Conservation (phyloP, 164 flowering plant species). For the Magnolia changhungtana region DNA sequence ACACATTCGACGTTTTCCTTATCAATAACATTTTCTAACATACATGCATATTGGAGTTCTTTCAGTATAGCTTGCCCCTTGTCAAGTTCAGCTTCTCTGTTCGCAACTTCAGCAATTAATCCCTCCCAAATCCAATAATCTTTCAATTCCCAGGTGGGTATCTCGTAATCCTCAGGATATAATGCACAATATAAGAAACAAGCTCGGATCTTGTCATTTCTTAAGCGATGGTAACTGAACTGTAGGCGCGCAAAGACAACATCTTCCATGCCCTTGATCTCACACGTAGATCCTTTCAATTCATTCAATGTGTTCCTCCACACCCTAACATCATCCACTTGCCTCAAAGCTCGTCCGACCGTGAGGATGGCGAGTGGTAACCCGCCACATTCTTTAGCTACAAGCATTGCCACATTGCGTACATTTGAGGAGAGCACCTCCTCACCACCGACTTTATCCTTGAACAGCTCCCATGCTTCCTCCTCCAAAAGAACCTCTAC, state of each 20-base stretch:
- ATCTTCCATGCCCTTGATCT: slow-evolving; percentile 9
- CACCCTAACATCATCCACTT: background rate
- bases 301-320: slow-evolving; percentile 15
- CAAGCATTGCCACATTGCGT: slow-evolving; percentile 3
- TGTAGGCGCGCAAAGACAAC: slow-evolving; percentile 6
- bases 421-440: background rate
- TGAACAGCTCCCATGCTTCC: slow-evolving; percentile 13
- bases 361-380: slow-evolving; percentile 17
- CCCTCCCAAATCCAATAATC: slow-evolving; percentile 20
- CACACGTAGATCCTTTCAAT: slow-evolving; percentile 1
- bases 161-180: slow-evolving; percentile 15
- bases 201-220: background rate
- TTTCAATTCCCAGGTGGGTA: slow-evolving; percentile 12
- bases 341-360: slow-evolving; percentile 12
- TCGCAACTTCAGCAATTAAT: slow-evolving; percentile 13
- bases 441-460: slow-evolving; percentile 4
- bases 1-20: slow-evolving; percentile 1
- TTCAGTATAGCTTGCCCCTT: slow-evolving; percentile 24
- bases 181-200: slow-evolving; percentile 14
- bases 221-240: slow-evolving; percentile 7
- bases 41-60: slow-evolving; percentile 13
- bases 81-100: slow-evolving; percentile 13
- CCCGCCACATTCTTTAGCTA: slow-evolving; percentile 12
- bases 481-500: slow-evolving; percentile 12
- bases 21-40: slow-evolving; percentile 12